Base-by-base conservation (phyloP, 2,329 filamentous ascomycete genomes). In the Dactylellina parvicollis region DNA sequence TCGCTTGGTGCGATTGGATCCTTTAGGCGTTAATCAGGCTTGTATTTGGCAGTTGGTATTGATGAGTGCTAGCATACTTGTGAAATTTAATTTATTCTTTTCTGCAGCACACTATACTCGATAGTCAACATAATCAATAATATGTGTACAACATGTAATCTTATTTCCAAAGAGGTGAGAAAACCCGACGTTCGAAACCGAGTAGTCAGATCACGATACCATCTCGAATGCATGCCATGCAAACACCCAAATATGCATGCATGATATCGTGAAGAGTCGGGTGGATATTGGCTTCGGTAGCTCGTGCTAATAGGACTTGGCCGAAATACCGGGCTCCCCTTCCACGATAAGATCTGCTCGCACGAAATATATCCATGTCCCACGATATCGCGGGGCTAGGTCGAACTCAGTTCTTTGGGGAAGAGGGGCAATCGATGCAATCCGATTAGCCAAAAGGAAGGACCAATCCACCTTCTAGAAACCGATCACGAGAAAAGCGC, bases 271-370 rank as follows among this genome's bases (percentile, higher is more conserved):
- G 16, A 54, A 38, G 10, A 36, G n/a, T 34, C 32, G 18, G 56
- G 44, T 26, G 26, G 38, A 20, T 9, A 9, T n/a, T n/a, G 16
- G 5, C 14, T 26, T n/a, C n/a, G n/a, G n/a, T n/a, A n/a, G n/a
- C n/a, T n/a, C n/a, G n/a, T 22, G 4, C 16, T 12, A 28, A 22
- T 18, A 57, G 54, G 54, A 57, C 36, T 57, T 57, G 54, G 36
- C 54, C 54, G 54, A 57, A n/a, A 24, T 4, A 34, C 4, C 38
- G 20, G 38, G 18, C 47, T 56, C 14, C 65, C 40, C 16, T 47
- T 70, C 20, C 49, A 55, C 42, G 49, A 70, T 62, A 70, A 70
- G 56, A 62, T 70, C 38, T 32, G 32, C 65, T 70, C 56, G 56
- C 65, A 62, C 56, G 65, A 70, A 52, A 36, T 34, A 60, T 26